A percentile compares a stretch with the other conserved stretches of the same genome.
Conservation (phyloP, 2,329 filamentous ascomycete species). For the Cladosporium halotolerans region DNA sequence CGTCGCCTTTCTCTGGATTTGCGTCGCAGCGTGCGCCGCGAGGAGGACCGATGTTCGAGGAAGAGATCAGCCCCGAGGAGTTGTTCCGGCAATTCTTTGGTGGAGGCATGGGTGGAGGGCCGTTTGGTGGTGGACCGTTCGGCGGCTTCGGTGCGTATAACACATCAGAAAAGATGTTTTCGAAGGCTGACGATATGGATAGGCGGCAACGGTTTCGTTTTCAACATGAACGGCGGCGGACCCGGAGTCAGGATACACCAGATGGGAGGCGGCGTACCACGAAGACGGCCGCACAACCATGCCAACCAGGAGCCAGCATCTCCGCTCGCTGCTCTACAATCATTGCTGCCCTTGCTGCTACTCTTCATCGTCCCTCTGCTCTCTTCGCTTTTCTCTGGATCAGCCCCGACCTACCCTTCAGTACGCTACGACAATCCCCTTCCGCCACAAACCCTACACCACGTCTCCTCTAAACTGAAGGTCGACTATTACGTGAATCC, state of each 20-base stretch:
- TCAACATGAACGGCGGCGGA: conserved; percentile 72
- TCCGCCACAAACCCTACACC: conserved; percentile 67
- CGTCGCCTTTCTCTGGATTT: conserved; percentile 61
- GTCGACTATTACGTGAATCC: conserved; percentile 85
- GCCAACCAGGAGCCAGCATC: conserved; percentile 45
- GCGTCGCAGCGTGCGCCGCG: conserved; percentile 40
- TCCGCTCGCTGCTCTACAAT: conserved; percentile 40
- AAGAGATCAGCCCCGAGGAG: conserved; percentile 93
- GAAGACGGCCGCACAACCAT: conserved; percentile 61
- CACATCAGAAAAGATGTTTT: background rate
- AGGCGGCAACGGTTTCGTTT: conserved; percentile 81
- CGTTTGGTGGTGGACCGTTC: conserved; percentile 53
- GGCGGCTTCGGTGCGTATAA: conserved; percentile 16
- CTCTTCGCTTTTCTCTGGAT: conserved; percentile 69
- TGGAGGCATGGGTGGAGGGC: conserved; percentile 56
- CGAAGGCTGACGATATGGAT: conserved; percentile 27
- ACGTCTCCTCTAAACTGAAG: conserved; percentile 62
- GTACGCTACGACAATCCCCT: conserved; percentile 69
- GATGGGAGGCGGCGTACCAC: conserved; percentile 75
- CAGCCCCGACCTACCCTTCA: conserved; percentile 53
- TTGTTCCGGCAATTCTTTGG: conserved; percentile 97
- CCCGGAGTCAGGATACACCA: conserved; percentile 92
- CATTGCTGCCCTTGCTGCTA: conserved; percentile 71
- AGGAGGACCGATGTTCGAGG: conserved; percentile 63
- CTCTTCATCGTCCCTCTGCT: conserved; percentile 79